Evolutionary conservation across 2,329 filamentous ascomycete species (phyloP), one percentile per base, ranked within the genome.

Genomic region (Pestalotiopsis sp.): DNA sequence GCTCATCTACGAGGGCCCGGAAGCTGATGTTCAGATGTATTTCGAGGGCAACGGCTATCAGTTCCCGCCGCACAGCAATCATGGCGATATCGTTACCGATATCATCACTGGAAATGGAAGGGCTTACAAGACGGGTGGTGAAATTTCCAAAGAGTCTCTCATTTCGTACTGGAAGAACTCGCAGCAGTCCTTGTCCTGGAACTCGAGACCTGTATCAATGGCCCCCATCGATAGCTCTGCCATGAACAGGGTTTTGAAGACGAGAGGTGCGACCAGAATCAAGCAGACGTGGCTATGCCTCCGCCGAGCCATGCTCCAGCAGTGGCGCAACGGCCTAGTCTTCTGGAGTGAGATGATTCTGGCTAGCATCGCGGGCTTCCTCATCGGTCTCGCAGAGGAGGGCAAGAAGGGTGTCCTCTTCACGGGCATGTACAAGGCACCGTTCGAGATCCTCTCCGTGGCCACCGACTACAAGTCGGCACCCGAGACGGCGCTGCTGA

Each of bases 11-110:
- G 82, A 84, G 55, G 87, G 86, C 0, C 75, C 80, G 1, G 82
- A 84, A 48, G 70, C 68, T 10, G 78, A 80, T 1, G 82, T 83
- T 1, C 80, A 81, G 64, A 67, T 71, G 2, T 88, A 86, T 73
- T 88, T 89, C 67, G 81, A 86, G 71, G 72, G 77, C 40, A 75
- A 85, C 13, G 87, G 87, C 2, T 89, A 85, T 74, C 71, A 75
- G 0, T 87, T 89, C 68, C 83, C 83, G 0, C 68, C 75, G 17
- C 79, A 84, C 67, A 80, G 79, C 58, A 90, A 90, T 70, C 82
- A 82, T 5, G 87, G 85, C 9, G 88, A 90, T 69, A 79, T 86
- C 1, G 81, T 89, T 26, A 87, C 87, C n/a, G 87, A 90, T 65
- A 89, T 89, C 70, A 85, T 89, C 71, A 86, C 86, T 0, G 87